A percentile compares a stretch with the other conserved stretches of the same genome.
Conservation (phyloP, 2,329 filamentous ascomycete species). For the Colletotrichum incanum region DNA sequence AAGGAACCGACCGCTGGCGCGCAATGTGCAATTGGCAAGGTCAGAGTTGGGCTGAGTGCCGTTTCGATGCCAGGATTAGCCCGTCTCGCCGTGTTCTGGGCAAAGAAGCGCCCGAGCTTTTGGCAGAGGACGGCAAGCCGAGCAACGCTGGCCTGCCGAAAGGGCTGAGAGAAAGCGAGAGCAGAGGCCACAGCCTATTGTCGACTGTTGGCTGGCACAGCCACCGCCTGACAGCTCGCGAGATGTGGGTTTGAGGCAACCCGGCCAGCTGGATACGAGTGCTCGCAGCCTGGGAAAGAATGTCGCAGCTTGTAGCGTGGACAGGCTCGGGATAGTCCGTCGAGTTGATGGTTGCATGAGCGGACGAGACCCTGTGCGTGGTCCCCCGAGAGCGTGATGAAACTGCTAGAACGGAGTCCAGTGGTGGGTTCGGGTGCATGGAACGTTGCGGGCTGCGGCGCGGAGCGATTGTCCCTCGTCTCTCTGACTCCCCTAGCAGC, state of each 20-base stretch:
- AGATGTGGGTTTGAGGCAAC: conserved; percentile 21
- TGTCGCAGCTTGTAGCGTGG: neutral
- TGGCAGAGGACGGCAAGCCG: neutral
- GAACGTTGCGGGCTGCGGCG: conserved; percentile 25
- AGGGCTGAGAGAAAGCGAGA: conserved; percentile 13
- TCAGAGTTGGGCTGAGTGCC: conserved; percentile 36
- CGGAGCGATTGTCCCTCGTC: neutral
- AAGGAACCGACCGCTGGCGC: conserved; percentile 27
- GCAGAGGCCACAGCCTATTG: conserved; percentile 38
- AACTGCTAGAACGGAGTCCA: conserved; percentile 2
- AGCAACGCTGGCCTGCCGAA: neutral
- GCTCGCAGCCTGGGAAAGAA: neutral
- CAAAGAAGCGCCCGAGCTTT: conserved; percentile 22
- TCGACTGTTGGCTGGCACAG: conserved; percentile 22
- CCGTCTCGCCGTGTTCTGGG: conserved; percentile 23
- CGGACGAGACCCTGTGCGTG: neutral
- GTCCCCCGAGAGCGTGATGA: neutral
- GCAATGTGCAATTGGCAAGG: conserved; percentile 45
- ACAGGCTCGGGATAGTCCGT: neutral
- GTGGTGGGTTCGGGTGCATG: conserved; percentile 16
- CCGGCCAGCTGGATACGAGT: conserved; percentile 37
- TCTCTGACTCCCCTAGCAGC: neutral
- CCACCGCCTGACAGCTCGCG: conserved; percentile 32
- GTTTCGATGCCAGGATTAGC: conserved; percentile 28
- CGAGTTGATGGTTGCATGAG: neutral